A percentile compares a stretch with the other conserved stretches of the same genome.
phyloP scores from a whole-genome alignment of 768 basidiomycete species.

The Podaxis sp. region DNA sequence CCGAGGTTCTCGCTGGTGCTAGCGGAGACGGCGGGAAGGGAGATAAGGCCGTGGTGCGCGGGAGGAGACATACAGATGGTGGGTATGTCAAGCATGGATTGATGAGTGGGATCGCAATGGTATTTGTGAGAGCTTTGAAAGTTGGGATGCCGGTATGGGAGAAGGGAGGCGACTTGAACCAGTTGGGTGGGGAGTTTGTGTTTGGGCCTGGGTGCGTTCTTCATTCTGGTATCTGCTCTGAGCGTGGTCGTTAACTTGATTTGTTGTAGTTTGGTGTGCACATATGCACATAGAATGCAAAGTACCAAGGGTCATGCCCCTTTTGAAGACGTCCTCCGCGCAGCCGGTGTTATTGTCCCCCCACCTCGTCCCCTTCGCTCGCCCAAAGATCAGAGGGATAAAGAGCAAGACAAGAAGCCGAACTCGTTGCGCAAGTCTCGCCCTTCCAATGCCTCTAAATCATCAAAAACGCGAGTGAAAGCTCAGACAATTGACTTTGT shows the following conservation, averaged over 20 bases:
- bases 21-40: not conserved
- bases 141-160: slow-evolving; percentile 83
- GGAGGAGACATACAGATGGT: slow-evolving; percentile 20
- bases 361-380: not conserved
- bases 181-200: slow-evolving; percentile 89
- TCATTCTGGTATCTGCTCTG: not conserved
- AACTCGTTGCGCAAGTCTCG: slow-evolving; percentile 1
- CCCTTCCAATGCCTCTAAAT: not conserved
- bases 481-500: slow-evolving; percentile 1
- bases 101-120: slow-evolving; percentile 71
- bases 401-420: not conserved
- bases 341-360: slow-evolving; percentile 41
- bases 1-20: slow-evolving; percentile 1
- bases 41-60: not conserved
- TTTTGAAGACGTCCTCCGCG: slow-evolving; percentile 64
- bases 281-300: slow-evolving; percentile 86
- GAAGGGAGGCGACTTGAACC: slow-evolving; percentile 71
- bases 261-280: slow-evolving; percentile 54
- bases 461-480: not conserved
- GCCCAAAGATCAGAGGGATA: not conserved
- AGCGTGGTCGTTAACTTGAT: not conserved
- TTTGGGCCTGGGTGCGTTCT: slow-evolving; percentile 43
- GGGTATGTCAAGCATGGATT: slow-evolving; percentile 67
- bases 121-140: slow-evolving; percentile 66
- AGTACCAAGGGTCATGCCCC: slow-evolving; percentile 72